phyloP scores from a whole-genome alignment of 805 yeast genomes.

The Helenozyma baotianmanensis region DNA sequence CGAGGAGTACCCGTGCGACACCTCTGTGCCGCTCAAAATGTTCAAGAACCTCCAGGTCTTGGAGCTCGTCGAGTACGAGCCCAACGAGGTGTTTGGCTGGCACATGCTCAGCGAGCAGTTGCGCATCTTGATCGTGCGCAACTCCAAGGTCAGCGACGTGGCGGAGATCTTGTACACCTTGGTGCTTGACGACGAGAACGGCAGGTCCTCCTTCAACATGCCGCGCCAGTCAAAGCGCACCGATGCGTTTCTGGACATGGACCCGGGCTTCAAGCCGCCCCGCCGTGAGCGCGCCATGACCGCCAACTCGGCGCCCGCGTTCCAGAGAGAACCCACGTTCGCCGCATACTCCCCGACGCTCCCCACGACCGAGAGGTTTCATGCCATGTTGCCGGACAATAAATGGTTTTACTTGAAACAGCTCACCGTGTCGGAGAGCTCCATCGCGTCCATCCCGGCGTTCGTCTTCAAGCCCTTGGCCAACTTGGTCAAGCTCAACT shows the following conservation, averaged over 20 bases:
- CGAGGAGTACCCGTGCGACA: conserved; percentile 69
- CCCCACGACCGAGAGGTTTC: conserved; percentile 6
- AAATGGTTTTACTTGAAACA: conserved; percentile 41
- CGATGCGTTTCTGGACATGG: conserved; percentile 2
- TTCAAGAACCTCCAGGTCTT: conserved; percentile 60
- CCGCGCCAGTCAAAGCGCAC: conserved; percentile 19
- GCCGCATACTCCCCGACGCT: conserved; percentile 1
- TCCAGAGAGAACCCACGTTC: too few relatives aligned
- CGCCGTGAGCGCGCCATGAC: conserved; percentile 14
- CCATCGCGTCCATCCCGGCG: conserved; percentile 32
- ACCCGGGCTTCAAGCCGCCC: not conserved
- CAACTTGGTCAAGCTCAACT: conserved; percentile 45
- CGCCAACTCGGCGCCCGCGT: conserved; percentile 2
- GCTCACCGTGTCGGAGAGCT: conserved; percentile 37
- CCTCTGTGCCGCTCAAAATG: conserved; percentile 58
- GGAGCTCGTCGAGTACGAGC: conserved; percentile 57
- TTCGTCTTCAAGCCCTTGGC: conserved; percentile 35
- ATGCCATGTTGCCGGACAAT: conserved; percentile 25
- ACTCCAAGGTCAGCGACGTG: conserved; percentile 47
- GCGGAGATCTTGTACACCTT: conserved; percentile 49
- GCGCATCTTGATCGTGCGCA: conserved; percentile 50
- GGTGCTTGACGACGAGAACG: conserved; percentile 50
- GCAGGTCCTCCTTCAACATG: conserved; percentile 30
- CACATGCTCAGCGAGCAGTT: conserved; percentile 49
- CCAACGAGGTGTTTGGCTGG: conserved; percentile 67